phyloP scores from a whole-genome alignment of 805 yeast genomes.

The Jamesozyma piceae region DNA sequence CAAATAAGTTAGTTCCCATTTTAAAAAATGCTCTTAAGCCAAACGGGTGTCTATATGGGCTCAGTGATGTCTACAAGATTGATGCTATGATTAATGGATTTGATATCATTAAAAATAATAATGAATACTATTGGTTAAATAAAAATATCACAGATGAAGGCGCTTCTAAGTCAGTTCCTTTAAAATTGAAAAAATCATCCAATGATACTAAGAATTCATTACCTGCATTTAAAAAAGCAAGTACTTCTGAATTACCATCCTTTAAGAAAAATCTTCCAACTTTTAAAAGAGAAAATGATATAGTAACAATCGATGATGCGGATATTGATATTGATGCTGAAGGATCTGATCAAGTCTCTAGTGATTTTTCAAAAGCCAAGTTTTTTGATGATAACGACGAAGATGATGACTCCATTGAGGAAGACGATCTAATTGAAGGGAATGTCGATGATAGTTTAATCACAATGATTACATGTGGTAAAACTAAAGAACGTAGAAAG shows the following conservation, averaged over 20 bases:
- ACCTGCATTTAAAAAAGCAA: conserved; percentile 17
- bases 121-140: conserved; percentile 43
- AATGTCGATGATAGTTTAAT: conserved; percentile 4
- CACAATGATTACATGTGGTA: conserved; percentile 27
- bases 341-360: conserved; percentile 36
- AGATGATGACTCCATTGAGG: conserved; percentile 46
- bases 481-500: conserved; percentile 34
- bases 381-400: conserved; percentile 41
- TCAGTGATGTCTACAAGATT: conserved; percentile 34
- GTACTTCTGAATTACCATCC: conserved; percentile 13
- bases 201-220: conserved; percentile 10
- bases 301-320: conserved; percentile 25
- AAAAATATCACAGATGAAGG: conserved; percentile 34
- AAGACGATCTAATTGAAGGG: conserved; percentile 43
- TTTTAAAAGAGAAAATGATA: conserved; percentile 16
- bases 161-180: conserved; percentile 27
- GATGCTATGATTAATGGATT: conserved; percentile 65
- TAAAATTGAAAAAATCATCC: conserved; percentile 12
- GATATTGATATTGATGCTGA: conserved; percentile 28
- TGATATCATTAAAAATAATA: conserved; percentile 26
- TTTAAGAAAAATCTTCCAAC: conserved; percentile 27
- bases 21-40: conserved; percentile 34
- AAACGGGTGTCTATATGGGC: conserved; percentile 45
- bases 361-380: conserved; percentile 37
- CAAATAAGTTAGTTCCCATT: conserved; percentile 35